Conservation (phyloP, 73 alveolate genomes). For the Stentor coeruleus region DNA sequence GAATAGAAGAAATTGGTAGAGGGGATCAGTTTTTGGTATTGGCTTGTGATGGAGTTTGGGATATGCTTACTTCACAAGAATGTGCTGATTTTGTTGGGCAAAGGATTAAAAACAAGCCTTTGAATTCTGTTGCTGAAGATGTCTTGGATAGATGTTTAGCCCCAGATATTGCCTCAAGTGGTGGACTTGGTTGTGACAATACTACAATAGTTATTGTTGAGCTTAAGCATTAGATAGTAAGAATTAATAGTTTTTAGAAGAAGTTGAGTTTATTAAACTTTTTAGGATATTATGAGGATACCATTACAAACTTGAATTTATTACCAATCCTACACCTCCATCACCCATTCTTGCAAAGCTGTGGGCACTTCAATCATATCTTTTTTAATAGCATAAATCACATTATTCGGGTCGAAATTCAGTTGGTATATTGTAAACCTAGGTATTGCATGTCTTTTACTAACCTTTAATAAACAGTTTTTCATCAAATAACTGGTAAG, state of each 20-base stretch:
- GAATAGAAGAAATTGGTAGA: constrained; percentile 37
- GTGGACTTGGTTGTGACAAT: constrained; percentile 80
- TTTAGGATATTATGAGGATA: no score
- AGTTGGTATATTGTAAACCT: background rate
- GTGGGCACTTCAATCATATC: background rate
- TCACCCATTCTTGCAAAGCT: constrained; percentile 19
- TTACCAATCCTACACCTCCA: no score
- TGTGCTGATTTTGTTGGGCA: constrained; percentile 27
- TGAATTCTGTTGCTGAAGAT: constrained; percentile 46
- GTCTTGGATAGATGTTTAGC: constrained; percentile 66
- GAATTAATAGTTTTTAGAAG: no score
- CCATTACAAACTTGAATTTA: no score
- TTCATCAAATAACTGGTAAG: background rate
- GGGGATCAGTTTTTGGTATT: constrained; percentile 44
- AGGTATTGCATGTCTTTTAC: background rate
- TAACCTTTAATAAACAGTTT: background rate
- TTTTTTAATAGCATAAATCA: background rate
- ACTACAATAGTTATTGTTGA: constrained; percentile 63
- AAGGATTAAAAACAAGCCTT: constrained; percentile 18
- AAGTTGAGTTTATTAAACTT: no score
- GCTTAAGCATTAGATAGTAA: no score
- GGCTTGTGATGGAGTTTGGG: constrained; percentile 57
- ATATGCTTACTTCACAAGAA: constrained; percentile 32
- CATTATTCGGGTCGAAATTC: background rate
- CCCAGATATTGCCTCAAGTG: constrained; percentile 44